These are phyloP conservation scores for Penicillium palitans DNA, from an alignment of 2,329 filamentous ascomycete species.

Conservation along the genomic window DNA sequence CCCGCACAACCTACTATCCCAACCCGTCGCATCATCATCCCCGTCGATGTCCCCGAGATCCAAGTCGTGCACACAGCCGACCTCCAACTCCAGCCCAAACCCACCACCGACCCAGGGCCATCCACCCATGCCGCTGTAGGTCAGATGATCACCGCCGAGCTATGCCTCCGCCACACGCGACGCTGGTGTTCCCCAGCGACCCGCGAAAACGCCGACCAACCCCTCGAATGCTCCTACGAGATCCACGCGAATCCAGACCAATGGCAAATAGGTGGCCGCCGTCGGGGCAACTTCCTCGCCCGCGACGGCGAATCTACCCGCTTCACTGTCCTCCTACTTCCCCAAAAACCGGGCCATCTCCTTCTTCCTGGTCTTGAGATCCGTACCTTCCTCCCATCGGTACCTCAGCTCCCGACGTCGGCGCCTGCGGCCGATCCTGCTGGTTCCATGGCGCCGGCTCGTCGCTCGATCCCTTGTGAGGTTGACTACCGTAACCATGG, in stretches of 20 bases:
- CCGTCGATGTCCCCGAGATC: constrained; percentile 83
- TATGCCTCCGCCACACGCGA: constrained; percentile 56
- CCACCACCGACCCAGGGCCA: constrained; percentile 14
- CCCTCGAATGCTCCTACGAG: constrained; percentile 80
- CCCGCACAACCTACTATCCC: constrained; percentile 39
- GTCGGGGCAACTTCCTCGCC: constrained; percentile 70
- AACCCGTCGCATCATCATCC: constrained; percentile 72
- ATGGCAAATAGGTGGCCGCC: constrained; percentile 82
- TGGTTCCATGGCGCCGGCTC: constrained; percentile 19
- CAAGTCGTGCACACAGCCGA: constrained; percentile 76
- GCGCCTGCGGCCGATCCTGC: constrained; percentile 20
- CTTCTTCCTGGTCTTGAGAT: constrained; percentile 79
- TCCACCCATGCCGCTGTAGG: constrained; percentile 47
- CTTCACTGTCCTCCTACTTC: constrained; percentile 75
- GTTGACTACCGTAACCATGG: constrained; percentile 77
- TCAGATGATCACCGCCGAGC: constrained; percentile 49
- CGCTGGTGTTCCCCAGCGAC: constrained; percentile 49
- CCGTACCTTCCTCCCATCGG: constrained; percentile 56
- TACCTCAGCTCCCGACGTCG: constrained; percentile 25
- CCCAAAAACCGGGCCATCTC: constrained; percentile 74
- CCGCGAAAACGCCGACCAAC: constrained; percentile 41
- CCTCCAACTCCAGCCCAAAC: constrained; percentile 35
- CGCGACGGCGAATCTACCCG: constrained; percentile 48
- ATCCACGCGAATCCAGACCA: constrained; percentile 70
- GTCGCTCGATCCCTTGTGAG: constrained; percentile 61